Percentiles rank a stretch among this genome's conserved stretches.
These are phyloP conservation scores for Acanthamoeba castellanii DNA, from an alignment of 208 protist genomes.

Conservation along the genomic window DNA sequence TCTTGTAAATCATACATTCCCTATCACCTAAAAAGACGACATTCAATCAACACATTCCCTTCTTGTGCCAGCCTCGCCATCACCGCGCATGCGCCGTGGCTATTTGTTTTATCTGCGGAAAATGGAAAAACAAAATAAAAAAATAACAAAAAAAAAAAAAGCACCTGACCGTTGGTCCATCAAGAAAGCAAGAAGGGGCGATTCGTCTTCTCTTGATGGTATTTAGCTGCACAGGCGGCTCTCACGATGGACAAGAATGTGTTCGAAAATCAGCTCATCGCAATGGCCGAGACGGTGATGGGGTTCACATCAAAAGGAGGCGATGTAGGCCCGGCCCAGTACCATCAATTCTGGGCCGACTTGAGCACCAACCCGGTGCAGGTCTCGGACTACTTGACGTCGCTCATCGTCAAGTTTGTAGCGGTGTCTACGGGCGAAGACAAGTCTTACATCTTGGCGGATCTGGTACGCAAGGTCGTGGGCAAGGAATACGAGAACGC, in stretches of 20 bases:
- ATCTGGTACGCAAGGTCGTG: background rate
- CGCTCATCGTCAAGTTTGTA: conserved; percentile 17
- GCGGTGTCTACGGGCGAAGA: conserved; percentile 52
- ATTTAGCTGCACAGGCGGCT: background rate
- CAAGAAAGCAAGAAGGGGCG: background rate
- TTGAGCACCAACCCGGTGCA: background rate
- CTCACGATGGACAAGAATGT: conserved; percentile 37
- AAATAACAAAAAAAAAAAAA: background rate
- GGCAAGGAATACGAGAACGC: conserved; percentile 1
- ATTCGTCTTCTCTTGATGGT: background rate
- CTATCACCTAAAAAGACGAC: background rate
- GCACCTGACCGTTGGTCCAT: background rate
- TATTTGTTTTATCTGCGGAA: background rate
- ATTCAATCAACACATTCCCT: no score
- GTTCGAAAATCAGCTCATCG: conserved; percentile 33
- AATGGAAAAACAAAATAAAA: background rate
- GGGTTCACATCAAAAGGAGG: background rate
- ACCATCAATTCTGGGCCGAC: conserved; percentile 31
- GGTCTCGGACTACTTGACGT: background rate
- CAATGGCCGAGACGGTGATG: conserved; percentile 32
- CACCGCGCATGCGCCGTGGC: no score
- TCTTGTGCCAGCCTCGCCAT: no score
- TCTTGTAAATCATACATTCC: conserved; percentile 15
- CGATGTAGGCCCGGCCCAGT: background rate
- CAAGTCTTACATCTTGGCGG: background rate